These are phyloP conservation scores for Ceratobasidium sp. DNA, from an alignment of 1,284 basidiomycete genomes.

Conservation along the genomic window DNA sequence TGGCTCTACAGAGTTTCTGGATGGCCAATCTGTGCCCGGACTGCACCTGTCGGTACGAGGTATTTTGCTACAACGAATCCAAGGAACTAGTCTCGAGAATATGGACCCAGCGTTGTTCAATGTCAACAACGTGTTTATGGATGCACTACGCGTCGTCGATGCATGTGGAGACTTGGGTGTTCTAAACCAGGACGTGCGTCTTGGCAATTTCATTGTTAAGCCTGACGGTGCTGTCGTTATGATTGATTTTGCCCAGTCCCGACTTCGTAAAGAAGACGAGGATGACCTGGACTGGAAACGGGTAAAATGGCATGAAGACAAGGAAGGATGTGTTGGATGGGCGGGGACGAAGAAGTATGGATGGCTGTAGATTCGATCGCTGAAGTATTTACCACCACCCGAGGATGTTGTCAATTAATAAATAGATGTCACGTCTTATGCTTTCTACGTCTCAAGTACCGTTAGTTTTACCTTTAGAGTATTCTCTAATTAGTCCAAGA, in stretches of 20 bases:
- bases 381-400: too few species aligned
- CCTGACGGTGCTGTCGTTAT: background rate
- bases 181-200: background rate
- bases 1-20: background rate
- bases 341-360: too few species aligned
- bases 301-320: background rate
- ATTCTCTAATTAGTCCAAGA: too few species aligned
- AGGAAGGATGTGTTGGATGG: constrained; percentile 9
- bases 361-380: too few species aligned
- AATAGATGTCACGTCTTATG: too few species aligned
- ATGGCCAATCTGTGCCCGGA: background rate
- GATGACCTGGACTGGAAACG: constrained; percentile 3
- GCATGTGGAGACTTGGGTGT: background rate
- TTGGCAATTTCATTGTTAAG: constrained; percentile 8
- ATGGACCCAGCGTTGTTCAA: background rate
- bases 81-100: background rate
- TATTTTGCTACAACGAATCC: background rate
- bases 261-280: constrained; percentile 1
- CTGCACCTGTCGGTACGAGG: background rate
- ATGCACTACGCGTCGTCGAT: background rate
- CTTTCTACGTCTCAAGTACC: too few species aligned
- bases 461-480: too few species aligned
- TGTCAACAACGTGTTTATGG: background rate
- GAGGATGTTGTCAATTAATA: too few species aligned
- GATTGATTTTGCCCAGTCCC: constrained; percentile 25